Percentiles rank a stretch among this genome's conserved stretches.
phyloP scores from a whole-genome alignment of 2,329 filamentous ascomycete species.

The Aspergillus sp. region DNA sequence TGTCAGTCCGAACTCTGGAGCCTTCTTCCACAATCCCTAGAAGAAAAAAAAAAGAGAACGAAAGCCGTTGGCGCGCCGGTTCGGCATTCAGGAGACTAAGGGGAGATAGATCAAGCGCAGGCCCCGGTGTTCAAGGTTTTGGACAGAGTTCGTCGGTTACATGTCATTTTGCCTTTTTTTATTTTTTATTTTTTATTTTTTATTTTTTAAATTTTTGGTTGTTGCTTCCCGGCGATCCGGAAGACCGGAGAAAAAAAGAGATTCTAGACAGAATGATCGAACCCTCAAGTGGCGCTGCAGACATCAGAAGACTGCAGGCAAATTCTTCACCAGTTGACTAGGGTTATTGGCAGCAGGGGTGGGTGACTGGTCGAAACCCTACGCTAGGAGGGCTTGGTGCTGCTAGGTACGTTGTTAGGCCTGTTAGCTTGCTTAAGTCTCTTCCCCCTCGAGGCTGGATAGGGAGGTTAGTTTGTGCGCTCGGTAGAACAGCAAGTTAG shows the following conservation, averaged over 20 bases:
- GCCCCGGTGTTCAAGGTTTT: not conserved
- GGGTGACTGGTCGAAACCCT: not conserved
- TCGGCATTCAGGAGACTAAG: conserved; percentile 3
- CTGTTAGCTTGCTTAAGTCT: not conserved
- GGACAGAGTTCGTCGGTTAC: not conserved
- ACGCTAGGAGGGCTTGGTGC: not conserved
- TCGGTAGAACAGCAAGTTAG: too few relatives aligned
- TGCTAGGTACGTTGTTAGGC: not conserved
- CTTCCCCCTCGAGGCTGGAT: too few relatives aligned
- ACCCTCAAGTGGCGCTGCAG: not conserved
- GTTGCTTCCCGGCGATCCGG: too few relatives aligned
- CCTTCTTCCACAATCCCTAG: not conserved
- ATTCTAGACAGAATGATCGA: not conserved
- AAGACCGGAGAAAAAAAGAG: too few relatives aligned
- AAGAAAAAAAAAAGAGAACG: not conserved
- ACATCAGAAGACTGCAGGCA: not conserved
- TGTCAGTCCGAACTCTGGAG: not conserved
- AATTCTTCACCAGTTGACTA: not conserved
- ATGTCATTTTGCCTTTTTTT: not conserved
- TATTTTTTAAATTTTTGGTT: too few relatives aligned
- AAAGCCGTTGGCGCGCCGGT: conserved; percentile 1
- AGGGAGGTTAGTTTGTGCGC: not conserved
- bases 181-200: not conserved
- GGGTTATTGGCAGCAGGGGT: not conserved
- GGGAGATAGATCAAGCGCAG: not conserved